These are phyloP conservation scores for Rehmannia glutinosa DNA, from an alignment of 257 asterid species.

Conservation along the genomic window DNA sequence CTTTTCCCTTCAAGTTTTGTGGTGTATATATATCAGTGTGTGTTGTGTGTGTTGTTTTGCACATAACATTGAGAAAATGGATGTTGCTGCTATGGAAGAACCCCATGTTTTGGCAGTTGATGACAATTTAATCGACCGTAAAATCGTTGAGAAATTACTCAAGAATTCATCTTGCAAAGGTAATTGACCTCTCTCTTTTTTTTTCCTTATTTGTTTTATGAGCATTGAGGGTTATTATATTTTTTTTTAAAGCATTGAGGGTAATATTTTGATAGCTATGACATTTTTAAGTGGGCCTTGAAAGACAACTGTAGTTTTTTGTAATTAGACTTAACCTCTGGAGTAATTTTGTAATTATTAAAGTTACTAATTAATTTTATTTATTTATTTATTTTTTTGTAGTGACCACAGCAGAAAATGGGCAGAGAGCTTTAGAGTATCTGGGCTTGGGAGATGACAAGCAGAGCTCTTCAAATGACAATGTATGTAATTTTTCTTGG, in stretches of 20 bases:
- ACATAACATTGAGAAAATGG: too few relatives aligned
- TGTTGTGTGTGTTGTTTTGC: background rate
- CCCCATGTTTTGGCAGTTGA: conserved; percentile 69
- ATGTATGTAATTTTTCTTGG: conserved; percentile 18
- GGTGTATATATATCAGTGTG: background rate
- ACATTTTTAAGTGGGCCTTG: too few relatives aligned
- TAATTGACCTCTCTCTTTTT: background rate
- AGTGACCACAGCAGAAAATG: conserved; percentile 70
- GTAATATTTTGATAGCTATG: too few relatives aligned
- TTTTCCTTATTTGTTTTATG: background rate
- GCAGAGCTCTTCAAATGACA: conserved; percentile 14
- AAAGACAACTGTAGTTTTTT: too few relatives aligned
- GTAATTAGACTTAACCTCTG: too few relatives aligned
- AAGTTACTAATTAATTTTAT: background rate
- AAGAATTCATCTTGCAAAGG: conserved; percentile 65
- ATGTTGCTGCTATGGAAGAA: conserved; percentile 26
- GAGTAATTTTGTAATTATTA: too few relatives aligned
- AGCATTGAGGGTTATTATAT: too few relatives aligned
- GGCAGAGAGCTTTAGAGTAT: conserved; percentile 56
- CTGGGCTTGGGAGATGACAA: conserved; percentile 36
- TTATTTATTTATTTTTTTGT: background rate
- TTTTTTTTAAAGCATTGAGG: too few relatives aligned
- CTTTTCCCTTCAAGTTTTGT: background rate
- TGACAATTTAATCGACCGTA: conserved; percentile 57
- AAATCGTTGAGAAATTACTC: conserved; percentile 53